phyloP scores from a whole-genome alignment of 23 red algal species.

The Pyropia yezoensis region DNA sequence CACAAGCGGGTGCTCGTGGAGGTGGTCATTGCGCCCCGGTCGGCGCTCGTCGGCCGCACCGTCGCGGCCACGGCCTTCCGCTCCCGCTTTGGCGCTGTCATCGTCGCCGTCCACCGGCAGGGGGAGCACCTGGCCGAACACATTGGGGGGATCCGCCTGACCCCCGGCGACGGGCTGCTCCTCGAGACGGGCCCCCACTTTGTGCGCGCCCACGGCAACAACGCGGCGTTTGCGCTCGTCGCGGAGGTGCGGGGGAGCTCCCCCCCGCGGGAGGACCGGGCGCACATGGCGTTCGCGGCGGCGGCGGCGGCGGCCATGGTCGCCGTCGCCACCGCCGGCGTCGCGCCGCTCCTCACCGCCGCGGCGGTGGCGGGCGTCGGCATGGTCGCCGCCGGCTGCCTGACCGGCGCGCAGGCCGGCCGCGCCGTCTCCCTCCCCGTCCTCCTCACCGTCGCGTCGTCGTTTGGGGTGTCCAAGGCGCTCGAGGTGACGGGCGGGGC shows the following conservation, averaged over 20 bases:
- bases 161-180: constrained; percentile 67
- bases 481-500: constrained; percentile 70
- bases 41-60: constrained; percentile 54
- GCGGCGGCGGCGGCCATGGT: constrained; percentile 56
- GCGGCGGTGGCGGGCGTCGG: constrained; percentile 45
- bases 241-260: constrained; percentile 65
- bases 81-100: constrained; percentile 60
- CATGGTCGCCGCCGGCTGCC: constrained; percentile 66
- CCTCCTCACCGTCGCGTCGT: constrained; percentile 68
- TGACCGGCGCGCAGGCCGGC: constrained; percentile 41
- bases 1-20: constrained; percentile 72
- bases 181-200: constrained; percentile 74
- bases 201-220: constrained; percentile 35
- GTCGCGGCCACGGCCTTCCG: constrained; percentile 77
- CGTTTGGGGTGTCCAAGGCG: constrained; percentile 68
- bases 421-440: constrained; percentile 54
- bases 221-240: constrained; percentile 83
- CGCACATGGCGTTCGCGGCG: constrained; percentile 71
- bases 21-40: constrained; percentile 73
- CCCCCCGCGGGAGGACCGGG: constrained; percentile 60
- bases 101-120: constrained; percentile 83
- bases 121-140: constrained; percentile 79
- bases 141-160: constrained; percentile 67
- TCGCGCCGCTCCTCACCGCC: constrained; percentile 44
- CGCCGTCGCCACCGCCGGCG: constrained; percentile 40